These are phyloP conservation scores for Aureobasidium sp. DNA, from an alignment of 2,329 filamentous ascomycete genomes.

Conservation along the genomic window DNA sequence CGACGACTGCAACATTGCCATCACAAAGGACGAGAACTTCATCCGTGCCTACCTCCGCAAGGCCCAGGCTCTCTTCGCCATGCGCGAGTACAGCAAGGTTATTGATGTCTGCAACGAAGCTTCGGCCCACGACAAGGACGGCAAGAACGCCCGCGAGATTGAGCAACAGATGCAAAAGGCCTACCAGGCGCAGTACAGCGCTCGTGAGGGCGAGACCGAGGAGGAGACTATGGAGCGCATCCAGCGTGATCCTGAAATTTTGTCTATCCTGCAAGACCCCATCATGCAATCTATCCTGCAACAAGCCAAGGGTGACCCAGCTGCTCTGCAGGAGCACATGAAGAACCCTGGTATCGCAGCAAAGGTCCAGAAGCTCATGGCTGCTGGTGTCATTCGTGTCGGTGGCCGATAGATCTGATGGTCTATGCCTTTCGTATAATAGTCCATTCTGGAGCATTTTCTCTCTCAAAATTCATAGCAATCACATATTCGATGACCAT, in stretches of 20 bases:
- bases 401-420: conserved; percentile 32
- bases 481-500: conserved; percentile 14
- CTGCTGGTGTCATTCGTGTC: conserved; percentile 81
- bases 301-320: conserved; percentile 94
- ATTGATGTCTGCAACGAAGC: conserved; percentile 91
- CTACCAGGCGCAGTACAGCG: conserved; percentile 87
- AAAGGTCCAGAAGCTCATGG: conserved; percentile 96
- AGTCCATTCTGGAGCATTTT: conserved; percentile 6
- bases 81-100: conserved; percentile 98
- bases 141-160: conserved; percentile 91
- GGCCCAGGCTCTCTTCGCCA: conserved; percentile 94
- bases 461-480: conserved; percentile 18
- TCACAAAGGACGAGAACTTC: conserved; percentile 91
- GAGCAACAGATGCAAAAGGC: conserved; percentile 96
- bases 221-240: conserved; percentile 95
- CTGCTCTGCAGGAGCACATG: conserved; percentile 97
- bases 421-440: neutral
- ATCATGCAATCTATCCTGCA: conserved; percentile 99
- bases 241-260: conserved; percentile 81
- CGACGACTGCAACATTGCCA: conserved; percentile 91
- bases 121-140: conserved; percentile 76
- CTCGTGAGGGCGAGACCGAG: conserved; percentile 90
- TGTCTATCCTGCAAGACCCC: conserved; percentile 65
- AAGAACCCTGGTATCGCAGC: conserved; percentile 85
- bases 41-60: conserved; percentile 98